Conservation (phyloP, 2,329 filamentous ascomycete genomes). For the Dactylellina drechsleri region DNA sequence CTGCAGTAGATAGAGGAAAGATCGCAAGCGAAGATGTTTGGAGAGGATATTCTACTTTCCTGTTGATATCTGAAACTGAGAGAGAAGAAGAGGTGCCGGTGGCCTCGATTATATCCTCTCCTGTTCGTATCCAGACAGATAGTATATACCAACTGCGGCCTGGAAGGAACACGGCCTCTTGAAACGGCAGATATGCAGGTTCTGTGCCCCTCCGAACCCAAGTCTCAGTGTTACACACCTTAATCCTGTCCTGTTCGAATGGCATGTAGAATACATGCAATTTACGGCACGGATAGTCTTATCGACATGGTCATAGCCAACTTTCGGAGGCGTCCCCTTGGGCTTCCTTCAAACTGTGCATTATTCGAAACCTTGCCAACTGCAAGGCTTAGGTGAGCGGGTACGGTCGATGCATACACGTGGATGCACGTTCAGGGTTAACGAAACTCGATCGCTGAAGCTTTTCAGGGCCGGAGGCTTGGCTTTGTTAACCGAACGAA, state of each 20-base stretch:
- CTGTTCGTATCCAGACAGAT: too few species aligned
- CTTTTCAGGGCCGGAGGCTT: constrained; percentile 25
- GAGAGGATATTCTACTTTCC: too few species aligned
- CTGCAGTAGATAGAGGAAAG: too few species aligned
- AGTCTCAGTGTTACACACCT: too few species aligned
- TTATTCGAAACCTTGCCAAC: constrained; percentile 40
- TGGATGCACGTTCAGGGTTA: constrained; percentile 31
- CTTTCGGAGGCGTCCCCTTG: neutral
- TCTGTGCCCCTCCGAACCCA: too few species aligned
- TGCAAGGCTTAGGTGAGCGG: constrained; percentile 54
- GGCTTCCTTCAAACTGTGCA: constrained; percentile 12
- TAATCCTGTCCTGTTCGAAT: too few species aligned
- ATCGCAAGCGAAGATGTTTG: too few species aligned
- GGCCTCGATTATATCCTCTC: too few species aligned
- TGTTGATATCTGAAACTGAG: neutral
- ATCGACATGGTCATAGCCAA: constrained; percentile 3
- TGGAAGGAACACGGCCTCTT: too few species aligned
- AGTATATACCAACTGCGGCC: too few species aligned
- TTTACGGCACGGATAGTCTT: neutral
- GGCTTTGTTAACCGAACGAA: constrained; percentile 34
- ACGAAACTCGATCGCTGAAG: constrained; percentile 5
- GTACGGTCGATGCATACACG: constrained; percentile 18
- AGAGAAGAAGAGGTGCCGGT: neutral
- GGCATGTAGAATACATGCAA: neutral
- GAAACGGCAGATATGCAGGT: too few species aligned